Evolutionary conservation across 129 eudicot species (phyloP), one percentile per base, ranked within the genome.

Genomic region (Artemisia annua): DNA sequence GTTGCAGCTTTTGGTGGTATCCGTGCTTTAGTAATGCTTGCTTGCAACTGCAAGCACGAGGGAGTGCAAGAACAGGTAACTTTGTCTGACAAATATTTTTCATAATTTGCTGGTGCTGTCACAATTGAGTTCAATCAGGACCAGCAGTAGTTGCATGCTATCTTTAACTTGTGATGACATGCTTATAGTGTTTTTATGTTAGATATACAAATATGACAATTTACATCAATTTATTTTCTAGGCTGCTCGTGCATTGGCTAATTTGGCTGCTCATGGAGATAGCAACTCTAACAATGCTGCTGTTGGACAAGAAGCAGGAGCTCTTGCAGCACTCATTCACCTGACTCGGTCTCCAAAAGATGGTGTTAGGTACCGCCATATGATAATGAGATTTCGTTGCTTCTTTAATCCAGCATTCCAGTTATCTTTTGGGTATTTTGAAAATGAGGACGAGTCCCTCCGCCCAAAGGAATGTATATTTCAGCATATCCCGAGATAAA

Each of bases 161-260:
- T 39, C 46, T 39, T 39, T 5, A 39, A 39, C 4, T 7, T 39
- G 9, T 39, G 46, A 39, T 7, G 46, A 7, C 46, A 39, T 39
- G 46, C 46, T 39, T 39, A 39, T 39, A 39, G 2, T 7, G 46
- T 39, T 39, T 32, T 39, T 39, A 39, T 39, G 46, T 39, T 39
- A 39, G 1, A 39, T 39, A 7, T 6, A 39, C 46, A 39, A 35
- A 1, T 39, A 39, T 39, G 10, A 39, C 46, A 32, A 32, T 39
- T 39, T 39, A 7, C 46, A 39, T 39, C 46, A 39, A 7, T 6
- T 39, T 39, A 39, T 80, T 72, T 10, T 83, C 28, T 78, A 95
- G 99, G 94, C 99, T 72, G 99, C 97, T 82, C 96, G 99, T 70
- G 99, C 99, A 28, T 83, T 95, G 77, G 99, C 96, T 75, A 95